These are phyloP conservation scores for Bruguiera sexangula DNA, from an alignment of 345 rosid genomes.

Conservation along the genomic window DNA sequence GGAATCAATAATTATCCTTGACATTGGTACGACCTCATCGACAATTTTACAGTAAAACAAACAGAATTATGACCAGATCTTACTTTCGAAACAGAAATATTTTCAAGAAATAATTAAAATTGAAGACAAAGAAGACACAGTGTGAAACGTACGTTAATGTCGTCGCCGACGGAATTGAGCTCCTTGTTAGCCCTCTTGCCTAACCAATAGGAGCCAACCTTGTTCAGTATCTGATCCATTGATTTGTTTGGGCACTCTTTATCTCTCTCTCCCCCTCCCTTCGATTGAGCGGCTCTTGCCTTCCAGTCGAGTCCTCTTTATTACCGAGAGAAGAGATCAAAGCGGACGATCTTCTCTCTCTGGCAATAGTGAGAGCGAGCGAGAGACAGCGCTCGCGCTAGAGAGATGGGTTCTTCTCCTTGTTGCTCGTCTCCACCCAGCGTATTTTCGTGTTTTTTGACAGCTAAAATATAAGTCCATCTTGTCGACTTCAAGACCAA, in stretches of 20 bases:
- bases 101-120: neutral
- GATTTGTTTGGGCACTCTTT: neutral
- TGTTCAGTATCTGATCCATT: constrained; percentile 91
- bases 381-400: neutral
- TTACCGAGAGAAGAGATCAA: neutral
- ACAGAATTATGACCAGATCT: constrained; percentile 6
- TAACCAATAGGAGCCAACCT: constrained; percentile 86
- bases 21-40: neutral
- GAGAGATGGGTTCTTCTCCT: no score
- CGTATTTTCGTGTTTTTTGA: no score
- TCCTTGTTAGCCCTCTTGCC: constrained; percentile 73
- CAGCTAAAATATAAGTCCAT: no score
- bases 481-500: no score
- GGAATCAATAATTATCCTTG: no score
- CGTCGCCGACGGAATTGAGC: constrained; percentile 80
- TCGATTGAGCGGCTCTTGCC: neutral
- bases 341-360: neutral
- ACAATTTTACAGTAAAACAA: neutral
- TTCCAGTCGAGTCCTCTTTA: neutral
- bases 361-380: no score
- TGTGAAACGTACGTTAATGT: constrained; percentile 48
- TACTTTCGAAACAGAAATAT: neutral
- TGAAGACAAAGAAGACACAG: neutral
- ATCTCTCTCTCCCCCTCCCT: neutral
- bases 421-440: no score